These are phyloP conservation scores for Polytolypa hystricis DNA, from an alignment of 2,329 filamentous ascomycete species.

Conservation along the genomic window DNA sequence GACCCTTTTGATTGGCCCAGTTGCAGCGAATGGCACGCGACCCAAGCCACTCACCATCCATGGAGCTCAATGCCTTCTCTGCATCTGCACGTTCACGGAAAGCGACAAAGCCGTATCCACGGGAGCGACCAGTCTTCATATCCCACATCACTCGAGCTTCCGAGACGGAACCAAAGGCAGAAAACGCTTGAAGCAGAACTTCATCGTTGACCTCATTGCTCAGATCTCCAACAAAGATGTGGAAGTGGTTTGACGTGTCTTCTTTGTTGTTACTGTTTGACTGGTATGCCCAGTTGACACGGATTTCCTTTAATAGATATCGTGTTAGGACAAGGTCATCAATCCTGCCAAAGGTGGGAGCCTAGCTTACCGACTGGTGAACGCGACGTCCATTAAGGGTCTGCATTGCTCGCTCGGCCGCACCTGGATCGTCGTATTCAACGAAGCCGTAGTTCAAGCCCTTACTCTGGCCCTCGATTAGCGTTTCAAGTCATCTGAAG, in stretches of 20 bases:
- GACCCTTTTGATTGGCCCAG: slow-evolving; percentile 99
- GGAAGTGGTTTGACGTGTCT: slow-evolving; percentile 95
- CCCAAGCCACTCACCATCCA: slow-evolving; percentile 98
- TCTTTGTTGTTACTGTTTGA: slow-evolving; percentile 91
- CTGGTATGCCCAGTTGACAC: slow-evolving; percentile 99
- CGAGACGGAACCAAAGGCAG: slow-evolving; percentile 87
- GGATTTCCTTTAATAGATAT: slow-evolving; percentile 62
- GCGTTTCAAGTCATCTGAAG: too few species aligned
- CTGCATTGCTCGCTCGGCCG: slow-evolving; percentile 93
- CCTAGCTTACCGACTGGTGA: slow-evolving; percentile 73
- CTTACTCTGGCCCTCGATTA: slow-evolving; percentile 81
- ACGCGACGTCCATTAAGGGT: slow-evolving; percentile 92
- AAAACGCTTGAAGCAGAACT: slow-evolving; percentile 84
- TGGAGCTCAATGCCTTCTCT: slow-evolving; percentile 89
- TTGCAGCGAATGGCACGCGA: slow-evolving; percentile 98
- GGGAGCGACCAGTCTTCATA: slow-evolving; percentile 97
- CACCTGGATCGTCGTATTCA: slow-evolving; percentile 94
- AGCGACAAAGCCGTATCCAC: slow-evolving; percentile 94
- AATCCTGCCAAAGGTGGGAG: not conserved
- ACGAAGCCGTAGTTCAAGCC: slow-evolving; percentile 99
- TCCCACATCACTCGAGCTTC: slow-evolving; percentile 99
- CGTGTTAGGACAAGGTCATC: slow-evolving; percentile 7
- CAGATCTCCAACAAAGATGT: slow-evolving; percentile 95
- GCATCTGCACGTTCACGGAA: slow-evolving; percentile 90
- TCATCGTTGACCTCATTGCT: slow-evolving; percentile 99